A percentile compares a stretch with the other conserved stretches of the same genome.
Evolutionary conservation across 169 alveolate species (phyloP).

Genomic region (Cryptosporidium viatorum): DNA sequence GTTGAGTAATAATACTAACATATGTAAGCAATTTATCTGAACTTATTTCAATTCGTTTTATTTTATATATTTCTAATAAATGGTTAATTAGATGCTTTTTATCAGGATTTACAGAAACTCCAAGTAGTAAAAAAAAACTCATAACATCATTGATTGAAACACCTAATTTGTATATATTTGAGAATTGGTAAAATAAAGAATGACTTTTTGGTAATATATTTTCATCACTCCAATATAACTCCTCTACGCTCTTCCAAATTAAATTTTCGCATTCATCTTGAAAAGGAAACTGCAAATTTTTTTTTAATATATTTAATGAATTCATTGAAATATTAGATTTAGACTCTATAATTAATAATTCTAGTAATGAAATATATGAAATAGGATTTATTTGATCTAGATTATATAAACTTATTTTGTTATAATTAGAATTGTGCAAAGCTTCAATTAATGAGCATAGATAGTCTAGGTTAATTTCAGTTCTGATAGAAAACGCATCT

Average conservation of each 20-base stretch:
- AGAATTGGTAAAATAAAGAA: constrained; percentile 3
- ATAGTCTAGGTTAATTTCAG: not conserved
- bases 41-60: not conserved
- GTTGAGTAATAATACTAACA: not conserved
- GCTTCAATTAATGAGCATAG: not conserved
- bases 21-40: not conserved
- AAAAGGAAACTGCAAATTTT: not conserved
- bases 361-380: constrained; percentile 3
- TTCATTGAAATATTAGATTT: not conserved
- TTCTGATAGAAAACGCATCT: constrained; percentile 4
- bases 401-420: not conserved
- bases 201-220: constrained; percentile 9
- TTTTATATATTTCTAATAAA: not conserved
- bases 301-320: not conserved
- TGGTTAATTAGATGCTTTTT: not conserved
- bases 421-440: not conserved
- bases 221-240: constrained; percentile 47
- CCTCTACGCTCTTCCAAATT: constrained; percentile 28
- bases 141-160: constrained; percentile 14
- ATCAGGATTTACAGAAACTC: constrained; percentile 5
- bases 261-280: not conserved
- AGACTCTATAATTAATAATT: not conserved
- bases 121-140: constrained; percentile 21
- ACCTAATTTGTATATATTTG: not conserved
- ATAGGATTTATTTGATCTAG: not conserved